Percentiles rank a stretch among this genome's conserved stretches.
phyloP scores from a whole-genome alignment of 1,139 yeast genomes.

The Debaryomyces fabryi region DNA sequence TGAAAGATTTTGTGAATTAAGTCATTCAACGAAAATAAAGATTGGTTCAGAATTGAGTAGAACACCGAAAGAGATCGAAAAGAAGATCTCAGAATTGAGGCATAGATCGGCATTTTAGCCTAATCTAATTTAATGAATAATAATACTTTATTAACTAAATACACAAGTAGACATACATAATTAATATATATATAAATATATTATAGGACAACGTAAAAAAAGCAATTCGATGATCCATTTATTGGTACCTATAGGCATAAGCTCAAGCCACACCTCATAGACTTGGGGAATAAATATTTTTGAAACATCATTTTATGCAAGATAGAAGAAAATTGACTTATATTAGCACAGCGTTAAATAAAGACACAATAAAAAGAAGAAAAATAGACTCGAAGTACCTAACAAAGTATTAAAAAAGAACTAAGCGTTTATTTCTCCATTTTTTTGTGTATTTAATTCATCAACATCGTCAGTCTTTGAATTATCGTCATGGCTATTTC shows the following conservation, averaged over 20 bases:
- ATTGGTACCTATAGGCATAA: not conserved
- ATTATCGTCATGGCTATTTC: constrained; percentile 10
- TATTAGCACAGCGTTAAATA: constrained; percentile 1
- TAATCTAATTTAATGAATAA: not conserved
- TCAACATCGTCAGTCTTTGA: constrained; percentile 5
- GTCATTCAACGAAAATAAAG: constrained; percentile 39
- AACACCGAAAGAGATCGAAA: constrained; percentile 60
- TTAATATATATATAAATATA: not conserved
- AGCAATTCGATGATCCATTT: not conserved
- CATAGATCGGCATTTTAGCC: constrained; percentile 46
- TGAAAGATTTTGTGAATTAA: constrained; percentile 54
- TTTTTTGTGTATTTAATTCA: constrained; percentile 5
- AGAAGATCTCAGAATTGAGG: constrained; percentile 61
- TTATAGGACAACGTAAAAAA: not conserved
- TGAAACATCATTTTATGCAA: not conserved
- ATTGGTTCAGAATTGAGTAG: constrained; percentile 60
- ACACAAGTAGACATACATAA: not conserved
- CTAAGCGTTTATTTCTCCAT: constrained; percentile 14
- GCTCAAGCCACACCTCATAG: not conserved
- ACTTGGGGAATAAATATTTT: not conserved
- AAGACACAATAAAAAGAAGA: not conserved
- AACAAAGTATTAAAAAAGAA: not conserved
- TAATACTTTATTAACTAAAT: constrained; percentile 1
- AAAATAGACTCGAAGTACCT: not conserved
- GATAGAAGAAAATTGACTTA: not conserved